Percentiles rank a stretch among this genome's conserved stretches.
These are phyloP conservation scores for Aspergillus sp. DNA, from an alignment of 2,329 filamentous ascomycete species.

Conservation along the genomic window DNA sequence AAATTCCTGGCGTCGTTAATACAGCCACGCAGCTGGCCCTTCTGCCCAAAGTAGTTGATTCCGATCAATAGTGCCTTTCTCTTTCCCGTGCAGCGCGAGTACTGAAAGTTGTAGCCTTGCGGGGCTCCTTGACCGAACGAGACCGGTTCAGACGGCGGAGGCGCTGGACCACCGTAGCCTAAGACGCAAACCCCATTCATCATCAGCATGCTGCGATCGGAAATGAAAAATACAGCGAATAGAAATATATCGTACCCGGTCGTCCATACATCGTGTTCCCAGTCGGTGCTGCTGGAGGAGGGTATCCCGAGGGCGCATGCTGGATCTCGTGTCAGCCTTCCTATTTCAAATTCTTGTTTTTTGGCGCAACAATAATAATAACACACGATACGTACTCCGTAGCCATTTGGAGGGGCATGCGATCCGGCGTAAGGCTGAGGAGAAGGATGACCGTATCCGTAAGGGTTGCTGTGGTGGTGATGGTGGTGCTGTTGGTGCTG, in stretches of 20 bases:
- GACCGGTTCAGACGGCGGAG: slow-evolving; percentile 60
- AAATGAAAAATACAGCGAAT: too few species aligned
- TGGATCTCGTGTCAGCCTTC: not conserved
- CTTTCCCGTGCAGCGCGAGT: slow-evolving; percentile 81
- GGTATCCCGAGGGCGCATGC: slow-evolving; percentile 24
- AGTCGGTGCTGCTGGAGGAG: slow-evolving; percentile 21
- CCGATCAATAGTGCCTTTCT: slow-evolving; percentile 86
- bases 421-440: slow-evolving; percentile 26
- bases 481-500: slow-evolving; percentile 32
- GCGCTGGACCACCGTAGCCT: slow-evolving; percentile 42
- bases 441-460: slow-evolving; percentile 40
- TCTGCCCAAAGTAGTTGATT: slow-evolving; percentile 93
- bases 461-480: slow-evolving; percentile 26
- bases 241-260: slow-evolving; percentile 22
- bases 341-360: too few species aligned
- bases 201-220: not conserved
- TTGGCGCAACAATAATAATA: not conserved
- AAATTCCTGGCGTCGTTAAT: slow-evolving; percentile 98
- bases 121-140: slow-evolving; percentile 75
- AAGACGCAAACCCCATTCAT: not conserved
- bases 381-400: slow-evolving; percentile 25
- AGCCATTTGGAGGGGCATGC: slow-evolving; percentile 24
- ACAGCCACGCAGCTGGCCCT: slow-evolving; percentile 81
- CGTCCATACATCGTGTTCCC: slow-evolving; percentile 34
- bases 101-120: slow-evolving; percentile 73